Base-by-base conservation (phyloP, 106 monocot genomes). In the Phalaenopsis aphrodite region DNA sequence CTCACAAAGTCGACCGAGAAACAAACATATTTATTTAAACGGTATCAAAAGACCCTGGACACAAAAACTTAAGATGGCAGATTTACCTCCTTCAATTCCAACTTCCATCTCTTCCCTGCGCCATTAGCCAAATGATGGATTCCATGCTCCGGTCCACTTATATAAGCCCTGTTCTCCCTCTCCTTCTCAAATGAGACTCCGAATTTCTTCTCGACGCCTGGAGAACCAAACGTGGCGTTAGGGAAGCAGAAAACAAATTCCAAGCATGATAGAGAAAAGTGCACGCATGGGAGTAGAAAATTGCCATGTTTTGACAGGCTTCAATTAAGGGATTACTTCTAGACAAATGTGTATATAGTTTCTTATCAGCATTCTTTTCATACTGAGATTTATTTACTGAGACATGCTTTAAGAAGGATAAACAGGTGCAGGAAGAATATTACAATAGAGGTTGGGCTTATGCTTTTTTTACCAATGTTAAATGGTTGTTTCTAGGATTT, bases 81-180 rank as follows among this genome's bases (percentile, higher is more conserved):
- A 18, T 87, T 86, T 3, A 84, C 81, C 75, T 96, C 89, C 10
- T 88, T 83, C n/a, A 96, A 73, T 79, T 85, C 88, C 55, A 83
- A 61, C 88, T 80, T 90, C 82, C 80, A 47, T 17, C 91, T 89
- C 79, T 88, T 96, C 49, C 93, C 91, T 5, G 84, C 93, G 18
- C 85, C 95, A 79, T 96, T 96, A 0, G 93, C 91, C 76, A 96
- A 67, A 8, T 91, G 95, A 56, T 96, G 93, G 46, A 96, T 89
- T 58, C 95, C 95, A 30, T 91, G 89, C n/a, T 96, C 91, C 9
- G 88, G 93, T 5, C 93, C 89, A 1, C n/a, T 77, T 88, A 96
- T 89, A 81, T 93, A 89, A 72, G 48, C 82, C 78, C 86, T 86
- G 16, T 84, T 88, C 84, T 83, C 83, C 56, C 89, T 91, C 89